These are phyloP conservation scores for Neofusicoccum ribis DNA, from an alignment of 2,329 filamentous ascomycete genomes.

Conservation along the genomic window DNA sequence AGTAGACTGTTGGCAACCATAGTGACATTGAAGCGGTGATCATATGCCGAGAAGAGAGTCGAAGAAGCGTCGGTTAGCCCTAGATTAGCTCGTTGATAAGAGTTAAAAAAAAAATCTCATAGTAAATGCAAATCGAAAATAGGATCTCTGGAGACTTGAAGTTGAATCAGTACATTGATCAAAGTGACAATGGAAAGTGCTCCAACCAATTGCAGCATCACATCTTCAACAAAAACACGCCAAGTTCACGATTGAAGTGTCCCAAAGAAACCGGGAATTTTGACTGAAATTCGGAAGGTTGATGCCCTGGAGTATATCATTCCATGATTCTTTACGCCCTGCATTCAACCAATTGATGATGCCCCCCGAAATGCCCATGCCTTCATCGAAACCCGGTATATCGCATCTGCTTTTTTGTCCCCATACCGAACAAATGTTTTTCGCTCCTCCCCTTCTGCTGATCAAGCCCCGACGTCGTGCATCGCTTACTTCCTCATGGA, in stretches of 20 bases:
- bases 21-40: no score
- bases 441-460: background rate
- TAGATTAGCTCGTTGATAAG: no score
- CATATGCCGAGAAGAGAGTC: no score
- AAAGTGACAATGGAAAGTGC: no score
- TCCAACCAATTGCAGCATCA: no score
- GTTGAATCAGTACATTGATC: no score
- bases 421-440: constrained; percentile 8
- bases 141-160: no score
- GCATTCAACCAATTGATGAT: constrained; percentile 18
- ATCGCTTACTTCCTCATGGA: constrained; percentile 79
- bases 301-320: constrained; percentile 19
- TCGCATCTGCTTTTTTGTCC: constrained; percentile 20
- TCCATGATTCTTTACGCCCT: constrained; percentile 20
- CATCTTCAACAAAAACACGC: no score
- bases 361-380: constrained; percentile 20
- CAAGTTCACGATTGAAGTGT: background rate
- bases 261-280: constrained; percentile 9
- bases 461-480: background rate
- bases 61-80: no score
- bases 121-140: no score
- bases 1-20: no score
- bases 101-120: no score
- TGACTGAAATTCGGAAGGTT: constrained; percentile 20
- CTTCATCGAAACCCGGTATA: constrained; percentile 20